Conservation (phyloP, 495 filamentous ascomycete genomes). For the Aspergillus nanangensis region DNA sequence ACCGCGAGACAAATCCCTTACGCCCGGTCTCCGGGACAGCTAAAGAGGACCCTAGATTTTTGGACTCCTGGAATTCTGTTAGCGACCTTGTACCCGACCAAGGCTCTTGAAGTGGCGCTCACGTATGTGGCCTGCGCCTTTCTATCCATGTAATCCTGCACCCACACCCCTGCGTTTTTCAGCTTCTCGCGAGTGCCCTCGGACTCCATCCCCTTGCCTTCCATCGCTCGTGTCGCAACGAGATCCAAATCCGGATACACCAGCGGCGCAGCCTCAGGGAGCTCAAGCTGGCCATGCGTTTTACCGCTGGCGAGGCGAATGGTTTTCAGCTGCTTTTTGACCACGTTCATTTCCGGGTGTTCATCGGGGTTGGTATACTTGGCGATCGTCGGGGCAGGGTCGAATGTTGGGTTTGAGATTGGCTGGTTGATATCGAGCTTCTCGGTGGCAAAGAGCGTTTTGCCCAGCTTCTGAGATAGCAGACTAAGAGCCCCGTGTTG, state of each 20-base stretch:
- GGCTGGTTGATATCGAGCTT: neutral
- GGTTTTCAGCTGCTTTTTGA: too few relatives aligned
- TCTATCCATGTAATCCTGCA: too few relatives aligned
- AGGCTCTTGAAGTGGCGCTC: too few relatives aligned
- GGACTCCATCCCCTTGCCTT: neutral
- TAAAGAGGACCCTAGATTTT: neutral
- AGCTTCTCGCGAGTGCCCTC: too few relatives aligned
- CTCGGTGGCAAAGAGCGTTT: neutral
- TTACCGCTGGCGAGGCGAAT: too few relatives aligned
- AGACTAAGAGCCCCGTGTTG: neutral
- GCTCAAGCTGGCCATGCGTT: too few relatives aligned
- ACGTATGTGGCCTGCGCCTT: too few relatives aligned
- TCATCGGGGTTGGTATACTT: too few relatives aligned
- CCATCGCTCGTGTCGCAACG: neutral
- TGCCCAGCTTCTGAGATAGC: neutral
- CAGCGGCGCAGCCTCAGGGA: neutral
- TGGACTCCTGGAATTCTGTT: too few relatives aligned
- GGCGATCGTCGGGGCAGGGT: neutral
- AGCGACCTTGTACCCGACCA: too few relatives aligned
- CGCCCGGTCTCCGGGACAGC: neutral
- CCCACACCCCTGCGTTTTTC: too few relatives aligned
- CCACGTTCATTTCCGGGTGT: too few relatives aligned
- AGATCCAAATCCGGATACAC: neutral
- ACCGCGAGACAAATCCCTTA: neutral
- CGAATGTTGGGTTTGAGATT: neutral